These are phyloP conservation scores for Leishmania mexicana DNA, from an alignment of 208 protist species.

Conservation along the genomic window DNA sequence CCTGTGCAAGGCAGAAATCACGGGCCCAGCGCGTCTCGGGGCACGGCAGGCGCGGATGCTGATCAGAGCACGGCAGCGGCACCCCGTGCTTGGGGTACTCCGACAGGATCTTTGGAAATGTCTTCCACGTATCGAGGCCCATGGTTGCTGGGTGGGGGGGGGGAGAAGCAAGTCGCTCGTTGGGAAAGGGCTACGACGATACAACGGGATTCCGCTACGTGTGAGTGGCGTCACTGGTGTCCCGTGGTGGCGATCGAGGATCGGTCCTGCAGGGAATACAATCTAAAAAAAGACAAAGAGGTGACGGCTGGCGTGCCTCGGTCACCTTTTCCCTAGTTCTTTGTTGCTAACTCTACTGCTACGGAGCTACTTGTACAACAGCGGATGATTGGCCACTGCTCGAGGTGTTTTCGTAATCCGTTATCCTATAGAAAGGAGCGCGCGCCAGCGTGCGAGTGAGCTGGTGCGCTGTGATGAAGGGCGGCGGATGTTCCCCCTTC, in stretches of 20 bases:
- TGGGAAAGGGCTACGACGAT: background rate
- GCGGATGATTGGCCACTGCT: background rate
- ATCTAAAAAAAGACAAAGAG: background rate
- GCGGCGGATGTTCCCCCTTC: background rate
- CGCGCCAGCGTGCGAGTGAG: background rate
- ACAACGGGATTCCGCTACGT: background rate
- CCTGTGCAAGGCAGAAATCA: constrained; percentile 84
- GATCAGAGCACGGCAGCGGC: constrained; percentile 81
- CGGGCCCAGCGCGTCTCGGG: constrained; percentile 84
- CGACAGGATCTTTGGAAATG: constrained; percentile 70
- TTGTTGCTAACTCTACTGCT: background rate
- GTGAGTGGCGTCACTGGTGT: background rate
- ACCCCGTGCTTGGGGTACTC: constrained; percentile 82
- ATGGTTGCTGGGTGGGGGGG: constrained; percentile 24
- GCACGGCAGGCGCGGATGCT: constrained; percentile 78
- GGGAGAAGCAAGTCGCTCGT: background rate
- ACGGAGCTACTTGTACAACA: background rate
- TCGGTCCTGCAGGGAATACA: background rate
- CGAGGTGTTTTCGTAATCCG: background rate
- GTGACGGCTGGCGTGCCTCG: background rate
- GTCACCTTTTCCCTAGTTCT: constrained; percentile 9
- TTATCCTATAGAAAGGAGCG: background rate
- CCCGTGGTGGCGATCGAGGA: background rate
- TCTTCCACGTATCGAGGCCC: constrained; percentile 89
- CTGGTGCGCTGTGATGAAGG: background rate